phyloP scores from a whole-genome alignment of 2,329 filamentous ascomycete species.

The Fusarium protoensiforme region DNA sequence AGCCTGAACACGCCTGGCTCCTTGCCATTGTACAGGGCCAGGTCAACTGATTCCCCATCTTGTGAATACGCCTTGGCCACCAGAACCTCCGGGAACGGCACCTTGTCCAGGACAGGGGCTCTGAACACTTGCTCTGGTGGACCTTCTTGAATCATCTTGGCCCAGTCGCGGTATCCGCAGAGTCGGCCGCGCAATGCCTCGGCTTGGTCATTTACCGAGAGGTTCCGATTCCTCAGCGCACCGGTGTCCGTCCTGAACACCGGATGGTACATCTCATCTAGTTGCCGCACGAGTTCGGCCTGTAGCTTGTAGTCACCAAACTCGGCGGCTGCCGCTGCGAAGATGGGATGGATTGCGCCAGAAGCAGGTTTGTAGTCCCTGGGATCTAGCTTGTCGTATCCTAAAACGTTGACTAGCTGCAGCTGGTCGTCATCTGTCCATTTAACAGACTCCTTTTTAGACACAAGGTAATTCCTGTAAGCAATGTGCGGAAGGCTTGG shows the following conservation, averaged over 20 bases:
- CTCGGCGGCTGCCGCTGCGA: not conserved
- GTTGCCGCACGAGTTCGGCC: not conserved
- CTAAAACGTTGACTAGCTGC: not conserved
- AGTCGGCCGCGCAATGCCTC: not conserved
- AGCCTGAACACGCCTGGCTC: not conserved
- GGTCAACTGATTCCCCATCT: not conserved
- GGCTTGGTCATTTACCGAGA: not conserved
- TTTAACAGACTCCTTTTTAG: not conserved
- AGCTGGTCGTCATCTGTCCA: not conserved
- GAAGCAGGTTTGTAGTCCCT: not conserved
- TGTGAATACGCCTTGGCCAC: not conserved
- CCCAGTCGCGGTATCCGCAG: not conserved
- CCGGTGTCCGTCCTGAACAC: not conserved
- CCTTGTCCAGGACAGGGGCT: not conserved
- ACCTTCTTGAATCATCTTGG: not conserved
- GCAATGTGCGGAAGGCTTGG: not conserved
- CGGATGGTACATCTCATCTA: not conserved
- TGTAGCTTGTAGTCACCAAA: not conserved
- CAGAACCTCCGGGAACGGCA: not conserved
- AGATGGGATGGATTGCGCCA: not conserved
- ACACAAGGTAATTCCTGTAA: not conserved
- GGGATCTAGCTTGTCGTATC: not conserved
- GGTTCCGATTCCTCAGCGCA: not conserved
- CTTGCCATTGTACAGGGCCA: not conserved
- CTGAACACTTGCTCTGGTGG: not conserved